phyloP scores from a whole-genome alignment of 208 protist genomes.

The Acanthamoeba lenticulata region DNA sequence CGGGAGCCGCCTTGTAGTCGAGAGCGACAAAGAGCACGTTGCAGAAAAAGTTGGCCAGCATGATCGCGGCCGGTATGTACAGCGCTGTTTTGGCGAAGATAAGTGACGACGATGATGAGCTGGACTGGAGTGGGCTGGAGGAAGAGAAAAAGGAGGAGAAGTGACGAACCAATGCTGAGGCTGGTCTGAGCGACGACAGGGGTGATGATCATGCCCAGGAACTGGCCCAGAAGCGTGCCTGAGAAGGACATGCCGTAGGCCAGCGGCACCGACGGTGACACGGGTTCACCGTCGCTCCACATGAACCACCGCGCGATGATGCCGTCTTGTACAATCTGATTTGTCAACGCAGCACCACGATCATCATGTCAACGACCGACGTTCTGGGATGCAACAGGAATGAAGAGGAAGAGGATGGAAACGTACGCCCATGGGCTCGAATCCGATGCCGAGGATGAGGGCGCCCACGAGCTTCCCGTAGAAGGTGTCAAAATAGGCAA shows the following conservation, averaged over 20 bases:
- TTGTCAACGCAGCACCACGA: too few species aligned
- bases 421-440: constrained; percentile 13
- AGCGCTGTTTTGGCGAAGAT: too few species aligned
- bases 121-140: neutral
- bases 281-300: neutral
- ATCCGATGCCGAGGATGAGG: neutral
- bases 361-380: too few species aligned
- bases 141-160: neutral
- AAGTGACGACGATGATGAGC: too few species aligned
- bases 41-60: neutral
- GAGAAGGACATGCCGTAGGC: constrained; percentile 28
- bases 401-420: neutral
- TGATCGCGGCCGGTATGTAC: neutral
- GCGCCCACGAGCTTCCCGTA: constrained; percentile 19
- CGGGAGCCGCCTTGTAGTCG: neutral
- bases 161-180: neutral
- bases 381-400: too few species aligned
- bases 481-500: constrained; percentile 24
- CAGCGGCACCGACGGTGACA: neutral
- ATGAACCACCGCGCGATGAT: constrained; percentile 46
- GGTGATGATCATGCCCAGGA: neutral
- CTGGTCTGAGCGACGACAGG: neutral
- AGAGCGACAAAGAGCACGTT: neutral
- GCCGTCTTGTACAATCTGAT: constrained; percentile 4
- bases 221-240: neutral